Evolutionary conservation across 805 yeast genomes (phyloP), one percentile per base, ranked within the genome.

Genomic region (Diddensiella transvaalensis): DNA sequence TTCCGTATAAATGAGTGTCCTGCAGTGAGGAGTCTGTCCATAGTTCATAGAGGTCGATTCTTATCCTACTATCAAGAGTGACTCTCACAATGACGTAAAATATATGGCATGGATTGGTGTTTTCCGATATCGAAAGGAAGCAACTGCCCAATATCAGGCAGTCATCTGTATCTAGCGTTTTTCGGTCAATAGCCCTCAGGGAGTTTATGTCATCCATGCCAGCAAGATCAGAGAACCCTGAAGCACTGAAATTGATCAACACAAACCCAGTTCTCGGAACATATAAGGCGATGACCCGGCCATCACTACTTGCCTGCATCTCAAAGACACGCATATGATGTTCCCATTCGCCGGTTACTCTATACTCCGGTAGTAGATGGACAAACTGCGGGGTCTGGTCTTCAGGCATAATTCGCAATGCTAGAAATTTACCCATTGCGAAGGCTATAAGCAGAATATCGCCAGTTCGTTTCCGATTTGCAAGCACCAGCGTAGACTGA

Each of bases 41-140:
- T 50, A 52, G 47, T 19, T 52, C 57, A 32, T 53, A 53, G 11
- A 51, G 38, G 3, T 43, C 30, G 4, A 53, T 24, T 15, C 37
- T 29, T n/a, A 40, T 15, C 19, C 26, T 22, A 8, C 33, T 23
- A 11, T 40, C 43, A 8, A 15, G 21, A 24, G 26, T 17, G 17
- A 32, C 18, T 17, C 42, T 40, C 22, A 49, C 17, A n/a, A 46
- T 41, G 17, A 46, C 42, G 15, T 35, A 49, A n/a, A 42, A 38
- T 17, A 42, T 37, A 22, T 38, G 42, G 8, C 42, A 17, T 5
- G n/a, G 22, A 37, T 40, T 30, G 15, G 42, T 48, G 19, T 30
- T 36, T 8, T 37, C 26, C 29, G 38, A 5, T 2, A 42, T 46
- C 19, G 42, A 37, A 21, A 49, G 26, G 22, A 49, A 49, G 24